Conservation (phyloP, 768 basidiomycete genomes). For the Termitomyces sp. region DNA sequence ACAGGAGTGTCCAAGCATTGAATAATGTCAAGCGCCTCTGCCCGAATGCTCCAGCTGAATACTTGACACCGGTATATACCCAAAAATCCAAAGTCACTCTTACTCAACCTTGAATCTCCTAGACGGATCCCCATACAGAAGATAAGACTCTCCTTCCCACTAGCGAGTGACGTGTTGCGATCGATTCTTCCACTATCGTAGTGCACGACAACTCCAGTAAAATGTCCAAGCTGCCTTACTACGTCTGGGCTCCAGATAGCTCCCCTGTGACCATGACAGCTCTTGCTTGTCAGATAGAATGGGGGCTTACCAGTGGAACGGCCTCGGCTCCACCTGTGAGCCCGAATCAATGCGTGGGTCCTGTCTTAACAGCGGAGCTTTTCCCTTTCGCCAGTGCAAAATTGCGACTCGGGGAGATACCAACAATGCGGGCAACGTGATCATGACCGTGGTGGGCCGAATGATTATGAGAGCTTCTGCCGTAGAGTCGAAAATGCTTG, state of each 20-base stretch:
- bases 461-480: not conserved
- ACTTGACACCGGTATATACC: constrained; percentile 28
- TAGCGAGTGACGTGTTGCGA: constrained; percentile 31
- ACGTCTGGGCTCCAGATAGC: constrained; percentile 33
- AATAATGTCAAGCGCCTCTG: constrained; percentile 26
- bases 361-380: constrained; percentile 26
- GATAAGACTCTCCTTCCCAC: constrained; percentile 34
- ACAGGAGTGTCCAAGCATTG: constrained; percentile 32
- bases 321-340: constrained; percentile 30
- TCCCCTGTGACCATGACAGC: constrained; percentile 34
- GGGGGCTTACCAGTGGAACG: constrained; percentile 26
- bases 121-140: constrained; percentile 34
- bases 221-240: constrained; percentile 25
- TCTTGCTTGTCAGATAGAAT: constrained; percentile 30
- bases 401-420: constrained; percentile 34
- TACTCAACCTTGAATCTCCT: not conserved
- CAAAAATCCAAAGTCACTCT: not conserved
- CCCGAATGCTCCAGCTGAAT: constrained; percentile 29
- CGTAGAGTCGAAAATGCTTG: not conserved
- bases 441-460: constrained; percentile 5
- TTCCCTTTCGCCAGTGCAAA: constrained; percentile 36
- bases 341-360: constrained; percentile 26
- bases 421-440: constrained; percentile 22
- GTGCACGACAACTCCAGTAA: constrained; percentile 24
- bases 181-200: constrained; percentile 29